Percentiles rank a stretch among this genome's conserved stretches.
phyloP scores from a whole-genome alignment of 345 rosid species.

The Lepidium africanum region DNA sequence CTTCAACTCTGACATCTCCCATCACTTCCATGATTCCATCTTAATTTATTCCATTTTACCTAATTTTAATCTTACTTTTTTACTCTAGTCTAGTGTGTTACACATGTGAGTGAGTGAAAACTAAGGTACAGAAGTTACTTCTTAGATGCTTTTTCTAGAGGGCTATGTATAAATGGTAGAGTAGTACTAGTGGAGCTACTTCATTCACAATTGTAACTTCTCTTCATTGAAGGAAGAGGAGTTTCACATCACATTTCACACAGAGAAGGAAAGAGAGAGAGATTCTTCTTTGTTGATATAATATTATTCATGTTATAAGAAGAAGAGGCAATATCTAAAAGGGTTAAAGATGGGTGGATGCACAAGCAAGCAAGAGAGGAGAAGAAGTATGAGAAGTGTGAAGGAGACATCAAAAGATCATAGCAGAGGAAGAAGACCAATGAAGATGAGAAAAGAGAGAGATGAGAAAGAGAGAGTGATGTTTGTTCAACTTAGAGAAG shows the following conservation, averaged over 20 bases:
- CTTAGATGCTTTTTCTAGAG: constrained; percentile 6
- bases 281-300: background rate
- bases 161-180: constrained; percentile 11
- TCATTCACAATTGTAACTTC: constrained; percentile 14
- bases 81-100: constrained; percentile 8
- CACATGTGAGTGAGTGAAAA: constrained; percentile 17
- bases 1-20: constrained; percentile 26
- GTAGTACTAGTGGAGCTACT: constrained; percentile 12
- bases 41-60: constrained; percentile 15
- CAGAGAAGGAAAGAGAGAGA: background rate
- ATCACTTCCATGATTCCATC: constrained; percentile 8
- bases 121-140: background rate
- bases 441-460: constrained; percentile 29
- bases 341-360: constrained; percentile 25
- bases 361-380: constrained; percentile 27
- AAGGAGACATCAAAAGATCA: constrained; percentile 9
- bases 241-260: constrained; percentile 5
- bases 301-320: background rate
- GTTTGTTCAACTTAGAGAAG: constrained; percentile 38
- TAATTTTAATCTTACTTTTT: background rate
- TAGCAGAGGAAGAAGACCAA: constrained; percentile 31
- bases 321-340: background rate
- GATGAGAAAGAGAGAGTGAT: constrained; percentile 36
- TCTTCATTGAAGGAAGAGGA: constrained; percentile 23
- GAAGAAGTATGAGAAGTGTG: background rate